Evolutionary conservation across 257 asterid species (phyloP), one percentile per base, ranked within the genome.

Genomic region (Lycium ferocissimum): DNA sequence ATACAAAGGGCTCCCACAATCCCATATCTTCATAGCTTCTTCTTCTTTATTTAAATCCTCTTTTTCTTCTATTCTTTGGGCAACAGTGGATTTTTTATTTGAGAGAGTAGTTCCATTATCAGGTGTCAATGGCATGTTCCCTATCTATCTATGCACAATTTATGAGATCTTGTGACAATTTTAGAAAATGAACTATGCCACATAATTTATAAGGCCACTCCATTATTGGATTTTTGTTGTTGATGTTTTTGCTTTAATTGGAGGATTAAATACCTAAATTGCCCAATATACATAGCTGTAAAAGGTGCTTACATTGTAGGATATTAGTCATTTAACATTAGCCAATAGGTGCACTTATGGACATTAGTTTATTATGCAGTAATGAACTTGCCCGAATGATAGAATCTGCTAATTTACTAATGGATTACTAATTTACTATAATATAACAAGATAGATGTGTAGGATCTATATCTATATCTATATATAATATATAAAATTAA

Each of bases 1-100:
- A 66, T 94, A 94, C 1, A 94, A 66, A 47, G 95, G 95, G 86
- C 97, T 94, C n/a, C 92, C 96, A 86, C 98, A 93, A 84, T 91
- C 98, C 96, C 97, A 92, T 37, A 89, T 69, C 10, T 71, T 89
- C 2, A 73, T 1, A 15, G 51, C 11, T 57, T 83, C 66, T 8
- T 82, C 53, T 0, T 76, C 87, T 9, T 66, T 58, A 1, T 45
- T 26, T 26, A 26, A 26, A 26, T 73, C 83, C 83, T 62, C 85
- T 13, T 35, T 69, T 61, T 51, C 82, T 79, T 11, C 82, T 84
- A 62, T 37, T 84, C 70, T 83, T 67, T 67, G 17, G 22, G 6
- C 49, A 69, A 69, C 38, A 26, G 15, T 57, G 40, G 56, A 37
- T 40, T 51, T 87, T 84, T 81, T 80, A 37, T 49, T 17, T 85